Evolutionary conservation across 2,329 filamentous ascomycete species (phyloP), one percentile per base, ranked within the genome.

Genomic region (Monosporascus sp.): DNA sequence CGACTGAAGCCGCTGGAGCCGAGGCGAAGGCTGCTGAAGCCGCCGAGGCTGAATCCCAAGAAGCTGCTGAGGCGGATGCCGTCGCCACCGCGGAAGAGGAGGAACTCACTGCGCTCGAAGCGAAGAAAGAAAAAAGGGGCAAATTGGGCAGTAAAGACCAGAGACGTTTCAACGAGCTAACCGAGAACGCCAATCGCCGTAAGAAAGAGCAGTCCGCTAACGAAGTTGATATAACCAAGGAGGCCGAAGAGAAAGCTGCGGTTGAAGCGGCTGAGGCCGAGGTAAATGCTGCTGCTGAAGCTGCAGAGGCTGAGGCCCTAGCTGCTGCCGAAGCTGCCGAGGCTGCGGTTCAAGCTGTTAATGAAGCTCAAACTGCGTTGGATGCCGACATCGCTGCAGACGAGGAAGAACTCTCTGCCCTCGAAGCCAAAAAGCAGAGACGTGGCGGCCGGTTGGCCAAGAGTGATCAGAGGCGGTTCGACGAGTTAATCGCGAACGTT

Each of bases 391-490:
- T 50, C 17, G 55, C 38, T 11, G 44, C 43, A 7, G 57, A 60
- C 24, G 41, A 56, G 22, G 36, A 55, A 45, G 71, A 77, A 53
- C 64, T 77, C 14, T 70, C 65, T 15, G 62, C 65, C 4, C 65
- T 78, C 5, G 75, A 74, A 44, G 69, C 71, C 24, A 82, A 80
- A 62, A 80, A 78, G 59, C 70, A 70, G 1, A 77, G 75, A 58
- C 82, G 77, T 62, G 69, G 64, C 47, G 67, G 69, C 51, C 78
- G 70, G 54, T 60, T 77, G 14, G 64, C 61, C 2, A 78, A 73
- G 57, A 77, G 71, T 53, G 76, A 77, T 35, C 67, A 77, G 49
- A 74, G 79, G 54, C 77, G 74, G 54, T 67, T 73, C 25, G 67
- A 72, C 36, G 59, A 61, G 7, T 61, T 77, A 7, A 70, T 65